These are phyloP conservation scores for Casaregolazyma suthepensis DNA, from an alignment of 1,139 yeast species.

Conservation along the genomic window DNA sequence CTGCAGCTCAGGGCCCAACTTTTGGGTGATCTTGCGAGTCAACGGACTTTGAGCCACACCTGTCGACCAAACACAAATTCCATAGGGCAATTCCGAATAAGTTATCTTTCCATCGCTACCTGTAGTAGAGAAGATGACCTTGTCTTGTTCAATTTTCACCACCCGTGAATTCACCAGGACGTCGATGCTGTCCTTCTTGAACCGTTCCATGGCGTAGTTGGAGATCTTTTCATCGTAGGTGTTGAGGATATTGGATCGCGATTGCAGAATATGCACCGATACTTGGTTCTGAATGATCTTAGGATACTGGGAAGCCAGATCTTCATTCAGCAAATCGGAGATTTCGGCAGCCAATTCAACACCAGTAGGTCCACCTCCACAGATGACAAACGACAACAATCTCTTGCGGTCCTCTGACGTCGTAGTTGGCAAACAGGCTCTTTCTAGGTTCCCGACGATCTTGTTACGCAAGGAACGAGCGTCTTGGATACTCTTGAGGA, in stretches of 20 bases:
- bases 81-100: constrained; percentile 48
- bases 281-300: constrained; percentile 51
- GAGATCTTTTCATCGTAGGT: constrained; percentile 58
- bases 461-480: constrained; percentile 51
- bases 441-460: constrained; percentile 49
- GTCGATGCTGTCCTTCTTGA: constrained; percentile 52
- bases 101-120: constrained; percentile 38
- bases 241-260: constrained; percentile 56
- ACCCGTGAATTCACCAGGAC: constrained; percentile 56
- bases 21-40: constrained; percentile 43
- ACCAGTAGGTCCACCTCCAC: constrained; percentile 72
- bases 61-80: constrained; percentile 62
- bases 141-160: constrained; percentile 46
- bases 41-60: constrained; percentile 59
- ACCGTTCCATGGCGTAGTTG: constrained; percentile 54
- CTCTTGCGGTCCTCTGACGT: constrained; percentile 52
- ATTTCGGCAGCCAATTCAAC: constrained; percentile 65
- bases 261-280: constrained; percentile 58
- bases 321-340: constrained; percentile 55
- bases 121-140: constrained; percentile 43
- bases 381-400: constrained; percentile 54
- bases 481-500: constrained; percentile 59
- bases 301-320: constrained; percentile 48
- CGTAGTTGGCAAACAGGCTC: constrained; percentile 57
- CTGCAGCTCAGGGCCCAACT: constrained; percentile 41